Percentiles rank a stretch among this genome's conserved stretches.
These are phyloP conservation scores for Deinandra increscens DNA, from an alignment of 129 eudicot species.

Conservation along the genomic window DNA sequence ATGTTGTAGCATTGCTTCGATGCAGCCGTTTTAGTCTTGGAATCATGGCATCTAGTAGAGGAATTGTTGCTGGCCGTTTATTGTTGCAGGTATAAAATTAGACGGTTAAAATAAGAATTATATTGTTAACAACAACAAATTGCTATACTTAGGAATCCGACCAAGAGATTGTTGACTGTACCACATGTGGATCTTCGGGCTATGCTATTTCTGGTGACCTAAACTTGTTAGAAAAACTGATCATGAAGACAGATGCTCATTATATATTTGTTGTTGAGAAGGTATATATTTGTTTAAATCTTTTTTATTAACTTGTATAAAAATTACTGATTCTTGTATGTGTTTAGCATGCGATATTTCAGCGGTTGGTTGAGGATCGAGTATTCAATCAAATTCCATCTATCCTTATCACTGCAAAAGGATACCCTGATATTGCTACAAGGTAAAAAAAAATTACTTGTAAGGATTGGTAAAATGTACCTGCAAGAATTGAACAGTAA, in stretches of 20 bases:
- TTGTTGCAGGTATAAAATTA: constrained; percentile 60
- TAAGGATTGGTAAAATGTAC: constrained; percentile 55
- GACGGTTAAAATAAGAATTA: neutral
- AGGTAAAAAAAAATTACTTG: no score
- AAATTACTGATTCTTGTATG: constrained; percentile 12
- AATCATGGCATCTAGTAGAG: constrained; percentile 98
- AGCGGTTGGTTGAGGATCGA: constrained; percentile 83
- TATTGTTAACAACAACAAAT: constrained; percentile 7
- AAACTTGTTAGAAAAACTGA: constrained; percentile 60
- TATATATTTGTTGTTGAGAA: constrained; percentile 93
- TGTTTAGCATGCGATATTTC: constrained; percentile 95
- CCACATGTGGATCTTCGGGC: constrained; percentile 89
- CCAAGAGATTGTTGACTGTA: constrained; percentile 79
- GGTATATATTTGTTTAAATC: constrained; percentile 38
- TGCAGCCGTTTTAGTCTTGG: constrained; percentile 98
- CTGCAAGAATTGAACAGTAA: constrained; percentile 6
- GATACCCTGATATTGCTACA: constrained; percentile 97
- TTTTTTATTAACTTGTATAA: constrained; percentile 12
- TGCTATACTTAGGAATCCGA: constrained; percentile 56
- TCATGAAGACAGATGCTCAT: constrained; percentile 78
- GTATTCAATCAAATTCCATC: constrained; percentile 91
- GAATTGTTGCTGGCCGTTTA: constrained; percentile 83
- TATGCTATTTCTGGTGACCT: constrained; percentile 90
- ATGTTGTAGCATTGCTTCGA: constrained; percentile 88
- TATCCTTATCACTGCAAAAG: constrained; percentile 94